Percentiles rank a stretch among this genome's conserved stretches.
Conservation (phyloP, 2,329 filamentous ascomycete species). For the Aspergillus quadrilineatus region DNA sequence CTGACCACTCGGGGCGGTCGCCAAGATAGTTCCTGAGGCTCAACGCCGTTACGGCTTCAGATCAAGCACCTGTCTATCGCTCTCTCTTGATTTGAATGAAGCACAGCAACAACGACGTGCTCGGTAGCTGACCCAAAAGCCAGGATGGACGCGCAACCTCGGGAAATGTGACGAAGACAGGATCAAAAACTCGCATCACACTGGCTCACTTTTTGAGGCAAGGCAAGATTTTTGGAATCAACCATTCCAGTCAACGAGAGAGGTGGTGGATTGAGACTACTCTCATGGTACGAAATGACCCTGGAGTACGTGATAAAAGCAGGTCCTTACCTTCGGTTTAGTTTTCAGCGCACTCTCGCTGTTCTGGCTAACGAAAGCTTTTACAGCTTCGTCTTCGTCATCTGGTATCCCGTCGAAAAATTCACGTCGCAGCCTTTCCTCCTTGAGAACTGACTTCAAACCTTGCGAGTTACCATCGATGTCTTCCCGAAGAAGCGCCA, state of each 20-base stretch:
- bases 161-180: background rate
- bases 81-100: background rate
- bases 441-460: conserved; percentile 66
- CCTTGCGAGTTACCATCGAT: conserved; percentile 71
- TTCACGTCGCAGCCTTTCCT: conserved; percentile 59
- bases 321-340: conserved; percentile 69
- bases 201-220: background rate
- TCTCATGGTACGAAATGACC: background rate
- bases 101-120: background rate
- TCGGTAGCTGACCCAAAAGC: background rate
- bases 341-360: conserved; percentile 76
- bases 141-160: conserved; percentile 3
- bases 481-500: conserved; percentile 67
- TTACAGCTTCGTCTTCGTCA: conserved; percentile 61
- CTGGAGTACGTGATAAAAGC: background rate
- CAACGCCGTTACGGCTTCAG: background rate
- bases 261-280: background rate
- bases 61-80: background rate
- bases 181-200: background rate
- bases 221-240: background rate
- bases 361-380: conserved; percentile 70
- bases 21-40: background rate
- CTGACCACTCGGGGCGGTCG: background rate
- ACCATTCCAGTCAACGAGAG: background rate
- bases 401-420: conserved; percentile 62